Conservation (phyloP, 2,329 filamentous ascomycete genomes). For the Helotiales sp. region DNA sequence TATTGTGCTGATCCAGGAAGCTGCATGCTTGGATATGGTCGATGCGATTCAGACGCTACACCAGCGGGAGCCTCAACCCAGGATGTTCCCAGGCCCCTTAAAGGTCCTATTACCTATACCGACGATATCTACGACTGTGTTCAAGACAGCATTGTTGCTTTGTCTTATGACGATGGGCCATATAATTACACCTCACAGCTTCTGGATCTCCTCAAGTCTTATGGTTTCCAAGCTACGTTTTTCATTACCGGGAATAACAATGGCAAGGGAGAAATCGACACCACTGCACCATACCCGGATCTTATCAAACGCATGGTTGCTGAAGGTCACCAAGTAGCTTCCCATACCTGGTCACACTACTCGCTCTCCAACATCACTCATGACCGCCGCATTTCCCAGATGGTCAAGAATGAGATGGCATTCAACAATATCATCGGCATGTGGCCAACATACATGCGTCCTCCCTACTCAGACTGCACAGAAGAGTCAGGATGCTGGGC, state of each 20-base stretch:
- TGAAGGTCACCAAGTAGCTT: conserved; percentile 56
- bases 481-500: conserved; percentile 38
- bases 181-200: conserved; percentile 58
- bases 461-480: conserved; percentile 39
- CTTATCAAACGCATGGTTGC: conserved; percentile 42
- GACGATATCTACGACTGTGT: conserved; percentile 56
- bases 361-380: conserved; percentile 43
- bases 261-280: conserved; percentile 34
- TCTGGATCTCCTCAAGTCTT: conserved; percentile 57
- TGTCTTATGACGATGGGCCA: conserved; percentile 68
- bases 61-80: conserved; percentile 55
- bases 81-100: conserved; percentile 45
- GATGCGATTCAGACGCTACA: conserved; percentile 57
- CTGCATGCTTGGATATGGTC: conserved; percentile 21
- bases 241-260: conserved; percentile 62
- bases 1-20: conserved; percentile 24
- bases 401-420: conserved; percentile 54
- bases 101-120: conserved; percentile 57
- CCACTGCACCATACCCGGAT: conserved; percentile 43
- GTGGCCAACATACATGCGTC: conserved; percentile 53
- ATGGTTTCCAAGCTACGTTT: conserved; percentile 66
- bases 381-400: conserved; percentile 44
- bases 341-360: conserved; percentile 54
- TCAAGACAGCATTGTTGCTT: conserved; percentile 56
- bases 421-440: conserved; percentile 52